These are phyloP conservation scores for Malassezia sympodialis DNA, from an alignment of 1,284 basidiomycete species.

Conservation along the genomic window DNA sequence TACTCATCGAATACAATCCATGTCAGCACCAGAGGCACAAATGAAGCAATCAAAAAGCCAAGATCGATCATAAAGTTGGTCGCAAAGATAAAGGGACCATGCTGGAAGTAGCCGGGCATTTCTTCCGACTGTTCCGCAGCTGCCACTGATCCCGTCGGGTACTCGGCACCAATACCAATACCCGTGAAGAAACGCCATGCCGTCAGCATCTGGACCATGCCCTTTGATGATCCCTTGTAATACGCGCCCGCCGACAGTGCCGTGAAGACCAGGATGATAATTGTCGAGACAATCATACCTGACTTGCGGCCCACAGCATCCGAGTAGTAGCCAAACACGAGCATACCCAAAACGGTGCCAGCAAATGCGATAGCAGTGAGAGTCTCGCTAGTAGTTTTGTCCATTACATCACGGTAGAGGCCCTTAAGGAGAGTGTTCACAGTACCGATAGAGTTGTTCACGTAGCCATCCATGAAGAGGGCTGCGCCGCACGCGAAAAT, in stretches of 20 bases:
- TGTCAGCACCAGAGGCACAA: conserved; percentile 62
- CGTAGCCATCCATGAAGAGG: conserved; percentile 43
- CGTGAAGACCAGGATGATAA: conserved; percentile 59
- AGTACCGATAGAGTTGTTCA: conserved; percentile 29
- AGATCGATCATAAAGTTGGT: conserved; percentile 65
- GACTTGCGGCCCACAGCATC: conserved; percentile 79
- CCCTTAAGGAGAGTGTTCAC: conserved; percentile 27
- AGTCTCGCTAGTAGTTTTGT: conserved; percentile 6
- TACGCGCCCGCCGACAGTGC: conserved; percentile 8
- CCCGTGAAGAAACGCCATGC: conserved; percentile 56
- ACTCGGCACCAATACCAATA: conserved; percentile 65
- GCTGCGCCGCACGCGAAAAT: conserved; percentile 44
- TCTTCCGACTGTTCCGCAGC: conserved; percentile 79
- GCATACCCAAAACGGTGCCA: conserved; percentile 60
- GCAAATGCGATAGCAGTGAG: conserved; percentile 41
- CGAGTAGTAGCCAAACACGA: conserved; percentile 52
- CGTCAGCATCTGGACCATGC: conserved; percentile 66
- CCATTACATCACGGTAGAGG: conserved; percentile 13
- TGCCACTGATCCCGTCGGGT: conserved; percentile 82
- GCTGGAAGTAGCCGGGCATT: conserved; percentile 67
- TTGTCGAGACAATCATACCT: conserved; percentile 60
- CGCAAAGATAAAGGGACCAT: conserved; percentile 64
- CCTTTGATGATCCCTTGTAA: conserved; percentile 59
- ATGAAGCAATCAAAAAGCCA: conserved; percentile 72
- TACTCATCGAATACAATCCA: conserved; percentile 21